Evolutionary conservation across 257 asterid genomes (phyloP), one percentile per base, ranked within the genome.

Genomic region (Solanum okadae): DNA sequence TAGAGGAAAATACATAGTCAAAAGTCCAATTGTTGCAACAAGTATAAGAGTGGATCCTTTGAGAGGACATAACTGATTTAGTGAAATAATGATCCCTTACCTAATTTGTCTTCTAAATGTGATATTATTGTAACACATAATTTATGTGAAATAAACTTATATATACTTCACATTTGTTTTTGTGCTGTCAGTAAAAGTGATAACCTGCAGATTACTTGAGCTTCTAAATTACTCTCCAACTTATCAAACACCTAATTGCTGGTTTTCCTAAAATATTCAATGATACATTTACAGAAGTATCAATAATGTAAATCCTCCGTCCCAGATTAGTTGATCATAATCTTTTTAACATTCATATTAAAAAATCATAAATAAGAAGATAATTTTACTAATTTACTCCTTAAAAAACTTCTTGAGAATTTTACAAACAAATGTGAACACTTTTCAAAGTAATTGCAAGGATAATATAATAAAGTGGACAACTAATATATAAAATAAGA

Each of bases 1-100:
- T 10, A 90, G 79, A 52, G 95, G 96, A 29, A 78, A 91, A 27
- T 87, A 90, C 73, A 86, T 68, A 2, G 98, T 94, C 8, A 90
- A 90, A 88, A 95, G 96, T 91, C 96, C 98, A 29, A 93, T 95
- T 52, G 94, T 92, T 6, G 96, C 85, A 34, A 91, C 95, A 49
- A 92, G 86, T 85, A 38, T 88, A 25, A 67, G 4, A 72, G 78
- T 29, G 29, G 90, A 89, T 76, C 65, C 82, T 67, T 10, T 88
- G 85, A 8, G 75, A 29, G 25, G 68, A 67, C 46, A 61, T 13
- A 77, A 68, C 12, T 86, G 59, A 79, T 79, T 14, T 46, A 14
- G 29, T 73, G 82, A 75, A 75, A 75, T 73, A 73, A 73, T 22
- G 8, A 37, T 75, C 18, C 22, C 46, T 59, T 20, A 73, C 22